Base-by-base conservation (phyloP, 108 stramenopile species). In the Cylindrotheca closterium region DNA sequence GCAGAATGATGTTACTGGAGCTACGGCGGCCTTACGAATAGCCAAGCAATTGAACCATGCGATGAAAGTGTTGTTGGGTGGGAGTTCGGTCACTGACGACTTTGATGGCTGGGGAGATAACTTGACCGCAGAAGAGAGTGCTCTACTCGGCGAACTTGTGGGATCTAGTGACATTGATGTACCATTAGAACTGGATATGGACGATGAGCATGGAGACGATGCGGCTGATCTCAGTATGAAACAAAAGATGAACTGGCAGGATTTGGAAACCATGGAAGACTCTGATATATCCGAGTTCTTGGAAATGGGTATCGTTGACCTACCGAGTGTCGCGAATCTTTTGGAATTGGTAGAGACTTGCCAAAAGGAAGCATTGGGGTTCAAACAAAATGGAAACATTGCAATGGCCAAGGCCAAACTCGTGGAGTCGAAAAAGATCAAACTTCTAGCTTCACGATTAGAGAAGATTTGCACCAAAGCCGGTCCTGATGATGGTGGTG, bases 21-120 rank as follows among this genome's bases (percentile, higher is more conserved):
- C 74, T 1, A 45, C 56, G 0, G 30, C 58, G 30, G 18, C 58
- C 3, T 30, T 75, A 17, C 67, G 60, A 22, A 5, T 26, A 22
- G 52, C 60, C 31, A 75, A 75, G 57, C 58, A 69, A 37, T 24
- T 75, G 10, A 51, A 75, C 31, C 57, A 52, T 5, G 63, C 65
- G 28, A 28, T 47, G 5, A 19, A 30, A 3, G 37, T 42, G 15
- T 42, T 42, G 15, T 7, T 10, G 7, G 37, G 37, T 42, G 37
- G 15, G 37, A 42, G 15, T 42, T 7, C 37, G 7, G 37, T 15
- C 37, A n/a, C n/a, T n/a, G n/a, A n/a, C n/a, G n/a, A n/a, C n/a
- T n/a, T n/a, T n/a, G 37, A 42, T 15, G 23, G 22, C 12, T 69
- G 58, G 58, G 34, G 59, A 33, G 68, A 42, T 12, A 30, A 31